These are phyloP conservation scores for Linnemannia zychae DNA, from an alignment of 192 early-diverging fungal genomes.

Conservation along the genomic window DNA sequence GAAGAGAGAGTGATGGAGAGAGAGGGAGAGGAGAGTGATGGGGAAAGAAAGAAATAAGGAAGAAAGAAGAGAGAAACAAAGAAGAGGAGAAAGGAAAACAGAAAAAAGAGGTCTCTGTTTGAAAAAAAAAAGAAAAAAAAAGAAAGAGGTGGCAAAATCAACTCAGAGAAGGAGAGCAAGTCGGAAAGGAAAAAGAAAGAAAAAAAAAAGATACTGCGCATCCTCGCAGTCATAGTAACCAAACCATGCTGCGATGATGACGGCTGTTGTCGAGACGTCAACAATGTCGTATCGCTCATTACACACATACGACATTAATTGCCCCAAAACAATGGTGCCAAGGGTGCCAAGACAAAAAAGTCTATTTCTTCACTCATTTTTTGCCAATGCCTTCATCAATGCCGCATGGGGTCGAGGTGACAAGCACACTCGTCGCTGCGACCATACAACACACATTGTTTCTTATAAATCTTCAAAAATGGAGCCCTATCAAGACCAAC, in stretches of 20 bases:
- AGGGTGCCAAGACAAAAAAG: slow-evolving; percentile 10
- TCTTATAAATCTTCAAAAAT: too few relatives aligned
- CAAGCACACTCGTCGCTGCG: too few relatives aligned
- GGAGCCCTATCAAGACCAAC: too few relatives aligned
- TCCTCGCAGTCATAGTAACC: not conserved
- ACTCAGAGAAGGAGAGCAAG: not conserved
- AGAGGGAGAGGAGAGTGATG: not conserved
- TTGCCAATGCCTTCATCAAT: too few relatives aligned
- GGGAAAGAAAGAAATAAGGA: not conserved
- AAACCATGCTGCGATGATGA: not conserved
- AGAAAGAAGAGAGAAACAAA: not conserved
- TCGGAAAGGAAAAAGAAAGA: not conserved
- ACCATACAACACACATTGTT: too few relatives aligned
- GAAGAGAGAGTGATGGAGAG: not conserved
- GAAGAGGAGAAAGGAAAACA: not conserved
- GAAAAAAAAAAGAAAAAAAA: not conserved
- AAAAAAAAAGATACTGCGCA: slow-evolving; percentile 2
- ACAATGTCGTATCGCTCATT: not conserved
- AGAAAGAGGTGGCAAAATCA: not conserved
- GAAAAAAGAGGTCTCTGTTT: not conserved
- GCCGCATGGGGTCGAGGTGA: too few relatives aligned
- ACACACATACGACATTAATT: too few relatives aligned
- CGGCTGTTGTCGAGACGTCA: not conserved
- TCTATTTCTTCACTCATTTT: not conserved
- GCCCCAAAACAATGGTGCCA: not conserved